These are phyloP conservation scores for Pyrus hybrid DNA, from an alignment of 331 rosid genomes.

Conservation along the genomic window DNA sequence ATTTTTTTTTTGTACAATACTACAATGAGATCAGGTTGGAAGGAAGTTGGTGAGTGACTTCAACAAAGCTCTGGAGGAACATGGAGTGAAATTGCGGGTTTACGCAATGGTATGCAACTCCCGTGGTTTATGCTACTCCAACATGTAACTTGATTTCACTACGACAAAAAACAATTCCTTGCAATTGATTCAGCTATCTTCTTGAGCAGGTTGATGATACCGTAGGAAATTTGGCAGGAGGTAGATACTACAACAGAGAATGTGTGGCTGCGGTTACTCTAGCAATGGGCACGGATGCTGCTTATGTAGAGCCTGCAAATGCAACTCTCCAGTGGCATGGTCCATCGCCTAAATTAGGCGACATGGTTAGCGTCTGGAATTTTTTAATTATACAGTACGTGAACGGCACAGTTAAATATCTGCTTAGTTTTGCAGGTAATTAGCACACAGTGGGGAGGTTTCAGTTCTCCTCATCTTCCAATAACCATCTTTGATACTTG, in stretches of 20 bases:
- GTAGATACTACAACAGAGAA: conserved; percentile 56
- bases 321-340: conserved; percentile 25
- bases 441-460: conserved; percentile 59
- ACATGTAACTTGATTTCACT: neutral
- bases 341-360: conserved; percentile 35
- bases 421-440: conserved; percentile 42
- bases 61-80: conserved; percentile 43
- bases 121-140: neutral
- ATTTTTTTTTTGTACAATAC: neutral
- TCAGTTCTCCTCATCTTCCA: conserved; percentile 49
- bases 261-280: conserved; percentile 53
- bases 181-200: neutral
- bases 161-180: neutral
- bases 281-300: conserved; percentile 61
- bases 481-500: conserved; percentile 39
- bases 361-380: conserved; percentile 32
- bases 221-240: conserved; percentile 66
- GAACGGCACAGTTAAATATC: neutral
- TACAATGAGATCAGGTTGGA: conserved; percentile 36
- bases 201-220: conserved; percentile 56
- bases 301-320: conserved; percentile 41
- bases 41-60: conserved; percentile 36
- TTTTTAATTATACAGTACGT: neutral
- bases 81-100: conserved; percentile 39
- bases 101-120: conserved; percentile 32